Evolutionary conservation across 805 yeast genomes (phyloP).

Genomic region (Alloascoidea hylecoeti): DNA sequence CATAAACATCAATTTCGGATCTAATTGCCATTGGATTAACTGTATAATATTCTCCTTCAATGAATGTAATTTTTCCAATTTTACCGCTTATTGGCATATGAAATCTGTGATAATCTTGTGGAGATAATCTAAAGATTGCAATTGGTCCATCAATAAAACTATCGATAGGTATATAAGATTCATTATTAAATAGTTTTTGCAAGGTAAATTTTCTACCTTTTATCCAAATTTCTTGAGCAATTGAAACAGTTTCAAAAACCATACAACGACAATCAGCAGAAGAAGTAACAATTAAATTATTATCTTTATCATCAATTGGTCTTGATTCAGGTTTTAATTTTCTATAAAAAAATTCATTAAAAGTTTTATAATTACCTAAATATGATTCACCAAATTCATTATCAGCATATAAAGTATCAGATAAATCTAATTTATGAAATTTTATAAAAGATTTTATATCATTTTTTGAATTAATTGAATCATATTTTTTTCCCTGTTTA

Average conservation of each 20-base stretch:
- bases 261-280: conserved; percentile 86
- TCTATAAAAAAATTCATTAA: conserved; percentile 85
- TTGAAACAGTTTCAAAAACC: conserved; percentile 40
- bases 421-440: conserved; percentile 68
- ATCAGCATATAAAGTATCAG: conserved; percentile 50
- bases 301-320: conserved; percentile 42
- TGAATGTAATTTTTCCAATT: conserved; percentile 48
- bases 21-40: conserved; percentile 97
- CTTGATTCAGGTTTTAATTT: conserved; percentile 60
- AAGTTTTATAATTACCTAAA: conserved; percentile 40
- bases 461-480: conserved; percentile 45
- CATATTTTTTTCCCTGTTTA: conserved; percentile 79
- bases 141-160: conserved; percentile 36
- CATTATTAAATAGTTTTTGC: conserved; percentile 37
- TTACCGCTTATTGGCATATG: conserved; percentile 77
- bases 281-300: conserved; percentile 40
- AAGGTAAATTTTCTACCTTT: conserved; percentile 72
- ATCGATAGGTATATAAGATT: conserved; percentile 10
- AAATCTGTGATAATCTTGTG: conserved; percentile 93
- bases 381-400: too few species aligned
- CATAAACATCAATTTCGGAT: conserved; percentile 78
- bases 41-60: conserved; percentile 87
- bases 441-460: conserved; percentile 67
- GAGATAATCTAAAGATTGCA: conserved; percentile 81
- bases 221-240: conserved; percentile 75